phyloP scores from a whole-genome alignment of 208 protist genomes.

The Zelonia costaricensis region DNA sequence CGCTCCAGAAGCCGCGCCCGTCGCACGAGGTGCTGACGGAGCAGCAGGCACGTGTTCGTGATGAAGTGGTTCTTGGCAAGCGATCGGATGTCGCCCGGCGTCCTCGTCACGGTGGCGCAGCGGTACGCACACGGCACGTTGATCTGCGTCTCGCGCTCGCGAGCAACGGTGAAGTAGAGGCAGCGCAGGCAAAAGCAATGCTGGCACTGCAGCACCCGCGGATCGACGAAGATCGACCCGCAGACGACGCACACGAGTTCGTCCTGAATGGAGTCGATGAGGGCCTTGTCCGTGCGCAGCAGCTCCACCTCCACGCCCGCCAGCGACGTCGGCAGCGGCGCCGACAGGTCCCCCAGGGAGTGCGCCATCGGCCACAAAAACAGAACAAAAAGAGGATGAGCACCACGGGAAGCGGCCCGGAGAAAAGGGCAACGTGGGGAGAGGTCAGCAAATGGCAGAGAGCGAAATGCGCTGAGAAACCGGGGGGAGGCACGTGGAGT shows the following conservation, averaged over 20 bases:
- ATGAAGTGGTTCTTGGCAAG: conserved; percentile 49
- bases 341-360: too few relatives aligned
- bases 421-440: too few relatives aligned
- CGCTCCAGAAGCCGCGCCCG: conserved; percentile 12
- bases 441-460: too few relatives aligned
- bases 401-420: too few relatives aligned
- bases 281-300: conserved; percentile 1
- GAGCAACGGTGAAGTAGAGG: conserved; percentile 36
- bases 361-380: too few relatives aligned
- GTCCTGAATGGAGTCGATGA: conserved; percentile 28
- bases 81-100: conserved; percentile 44
- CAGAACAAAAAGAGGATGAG: too few relatives aligned
- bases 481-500: too few relatives aligned
- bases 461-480: too few relatives aligned
- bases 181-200: conserved; percentile 78
- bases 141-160: conserved; percentile 31
- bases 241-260: conserved; percentile 61
- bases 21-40: conserved; percentile 20
- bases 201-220: conserved; percentile 66
- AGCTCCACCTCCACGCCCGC: conserved; percentile 5
- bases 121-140: conserved; percentile 48
- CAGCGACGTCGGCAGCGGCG: conserved; percentile 10
- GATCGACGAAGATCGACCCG: conserved; percentile 51
- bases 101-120: conserved; percentile 34
- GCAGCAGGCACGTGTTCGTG: conserved; percentile 28